A percentile compares a stretch with the other conserved stretches of the same genome.
Conservation (phyloP, 441 rosid species). For the Mallotus japonicus region DNA sequence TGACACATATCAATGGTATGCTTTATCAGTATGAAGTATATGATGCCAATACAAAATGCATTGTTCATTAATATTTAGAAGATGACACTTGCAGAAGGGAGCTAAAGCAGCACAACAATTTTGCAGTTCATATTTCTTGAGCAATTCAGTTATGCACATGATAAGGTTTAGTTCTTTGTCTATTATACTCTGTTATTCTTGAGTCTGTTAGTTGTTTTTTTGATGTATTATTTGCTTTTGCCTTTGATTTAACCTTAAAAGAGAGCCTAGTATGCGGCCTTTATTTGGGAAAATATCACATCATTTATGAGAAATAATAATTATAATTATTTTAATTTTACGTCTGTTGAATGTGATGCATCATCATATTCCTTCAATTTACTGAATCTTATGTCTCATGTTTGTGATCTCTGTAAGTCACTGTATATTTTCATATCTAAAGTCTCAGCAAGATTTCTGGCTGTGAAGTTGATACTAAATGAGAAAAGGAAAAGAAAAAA, state of each 20-base stretch:
- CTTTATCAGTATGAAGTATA: background rate
- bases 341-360: background rate
- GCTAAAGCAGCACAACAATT: constrained; percentile 72
- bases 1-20: background rate
- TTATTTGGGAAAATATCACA: background rate
- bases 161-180: constrained; percentile 55
- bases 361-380: background rate
- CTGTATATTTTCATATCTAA: background rate
- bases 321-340: background rate
- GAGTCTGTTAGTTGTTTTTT: background rate
- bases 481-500: background rate
- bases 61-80: constrained; percentile 19
- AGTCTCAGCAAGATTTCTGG: constrained; percentile 9
- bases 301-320: background rate
- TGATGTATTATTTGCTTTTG: background rate
- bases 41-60: background rate
- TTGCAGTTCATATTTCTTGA: constrained; percentile 68
- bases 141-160: constrained; percentile 87
- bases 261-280: background rate
- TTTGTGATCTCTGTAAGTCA: background rate
- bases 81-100: constrained; percentile 65
- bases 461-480: background rate
- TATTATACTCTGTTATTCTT: background rate
- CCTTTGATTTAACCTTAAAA: background rate
- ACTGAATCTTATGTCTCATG: background rate